A percentile compares a stretch with the other conserved stretches of the same genome.
Evolutionary conservation across 805 yeast species (phyloP).

Genomic region (Teunomyces atbi): DNA sequence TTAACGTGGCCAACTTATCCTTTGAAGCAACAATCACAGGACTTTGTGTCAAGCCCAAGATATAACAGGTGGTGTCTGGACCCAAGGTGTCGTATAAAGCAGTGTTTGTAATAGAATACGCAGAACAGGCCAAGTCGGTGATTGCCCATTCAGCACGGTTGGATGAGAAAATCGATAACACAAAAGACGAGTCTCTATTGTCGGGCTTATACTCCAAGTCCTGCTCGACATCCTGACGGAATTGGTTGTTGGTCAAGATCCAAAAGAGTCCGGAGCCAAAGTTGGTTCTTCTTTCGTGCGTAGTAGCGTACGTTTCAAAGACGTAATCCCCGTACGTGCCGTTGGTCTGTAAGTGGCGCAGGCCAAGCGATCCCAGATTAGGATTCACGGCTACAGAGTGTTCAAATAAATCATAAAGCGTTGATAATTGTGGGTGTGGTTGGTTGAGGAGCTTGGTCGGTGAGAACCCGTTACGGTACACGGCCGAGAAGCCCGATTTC

Average conservation of each 20-base stretch:
- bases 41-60: slow-evolving; percentile 57
- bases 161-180: slow-evolving; percentile 54
- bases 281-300: slow-evolving; percentile 27
- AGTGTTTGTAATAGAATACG: slow-evolving; percentile 36
- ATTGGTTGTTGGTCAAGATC: slow-evolving; percentile 32
- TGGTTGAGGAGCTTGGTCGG: slow-evolving; percentile 25
- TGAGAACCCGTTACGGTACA: slow-evolving; percentile 43
- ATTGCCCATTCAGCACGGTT: slow-evolving; percentile 69
- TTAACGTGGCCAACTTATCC: slow-evolving; percentile 27
- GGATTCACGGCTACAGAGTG: slow-evolving; percentile 37
- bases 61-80: slow-evolving; percentile 61
- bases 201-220: slow-evolving; percentile 20
- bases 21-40: slow-evolving; percentile 46
- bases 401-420: slow-evolving; percentile 46
- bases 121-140: slow-evolving; percentile 65
- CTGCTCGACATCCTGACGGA: slow-evolving; percentile 19
- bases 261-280: slow-evolving; percentile 43
- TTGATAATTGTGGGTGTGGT: slow-evolving; percentile 45
- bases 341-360: slow-evolving; percentile 26
- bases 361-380: slow-evolving; percentile 46
- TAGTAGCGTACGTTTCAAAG: slow-evolving; percentile 27
- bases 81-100: slow-evolving; percentile 35
- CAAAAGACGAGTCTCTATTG: slow-evolving; percentile 34
- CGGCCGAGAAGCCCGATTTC: slow-evolving; percentile 48
- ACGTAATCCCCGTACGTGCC: slow-evolving; percentile 32